Conservation (phyloP, 148 eudicot species). For the Heliamphora exappendiculata region DNA sequence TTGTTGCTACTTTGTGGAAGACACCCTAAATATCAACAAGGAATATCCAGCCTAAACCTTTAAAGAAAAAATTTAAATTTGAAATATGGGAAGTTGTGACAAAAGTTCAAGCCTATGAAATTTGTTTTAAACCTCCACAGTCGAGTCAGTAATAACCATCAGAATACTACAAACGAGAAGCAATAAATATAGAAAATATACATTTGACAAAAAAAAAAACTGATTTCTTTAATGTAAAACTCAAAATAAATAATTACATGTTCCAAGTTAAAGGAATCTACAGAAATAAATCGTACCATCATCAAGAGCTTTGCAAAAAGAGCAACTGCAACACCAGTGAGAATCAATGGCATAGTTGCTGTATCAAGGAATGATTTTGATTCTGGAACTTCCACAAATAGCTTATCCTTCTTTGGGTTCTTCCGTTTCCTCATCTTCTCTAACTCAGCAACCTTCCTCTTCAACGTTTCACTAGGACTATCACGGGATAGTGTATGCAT, state of each 20-base stretch:
- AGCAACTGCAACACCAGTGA: constrained; percentile 75
- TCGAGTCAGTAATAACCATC: not conserved
- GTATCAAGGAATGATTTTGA: constrained; percentile 63
- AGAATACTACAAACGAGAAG: not conserved
- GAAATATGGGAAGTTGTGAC: not conserved
- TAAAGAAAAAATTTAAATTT: not conserved
- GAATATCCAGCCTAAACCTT: too few species aligned
- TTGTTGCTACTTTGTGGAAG: not conserved
- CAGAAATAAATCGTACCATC: constrained; percentile 47
- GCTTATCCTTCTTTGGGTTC: constrained; percentile 40
- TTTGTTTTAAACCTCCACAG: not conserved
- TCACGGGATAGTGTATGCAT: constrained; percentile 43
- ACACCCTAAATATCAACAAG: not conserved
- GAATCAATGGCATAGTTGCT: constrained; percentile 67
- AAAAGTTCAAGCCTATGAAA: not conserved
- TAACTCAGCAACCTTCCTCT: constrained; percentile 48
- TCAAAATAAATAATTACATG: not conserved
- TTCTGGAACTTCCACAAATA: constrained; percentile 77
- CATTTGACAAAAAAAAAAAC: not conserved
- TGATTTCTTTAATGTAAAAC: not conserved
- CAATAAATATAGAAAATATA: not conserved
- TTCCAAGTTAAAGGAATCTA: not conserved
- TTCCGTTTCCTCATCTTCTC: constrained; percentile 49
- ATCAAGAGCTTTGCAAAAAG: constrained; percentile 73
- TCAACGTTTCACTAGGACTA: constrained; percentile 59